These are phyloP conservation scores for Daldinia sp. DNA, from an alignment of 2,329 filamentous ascomycete genomes.

Conservation along the genomic window DNA sequence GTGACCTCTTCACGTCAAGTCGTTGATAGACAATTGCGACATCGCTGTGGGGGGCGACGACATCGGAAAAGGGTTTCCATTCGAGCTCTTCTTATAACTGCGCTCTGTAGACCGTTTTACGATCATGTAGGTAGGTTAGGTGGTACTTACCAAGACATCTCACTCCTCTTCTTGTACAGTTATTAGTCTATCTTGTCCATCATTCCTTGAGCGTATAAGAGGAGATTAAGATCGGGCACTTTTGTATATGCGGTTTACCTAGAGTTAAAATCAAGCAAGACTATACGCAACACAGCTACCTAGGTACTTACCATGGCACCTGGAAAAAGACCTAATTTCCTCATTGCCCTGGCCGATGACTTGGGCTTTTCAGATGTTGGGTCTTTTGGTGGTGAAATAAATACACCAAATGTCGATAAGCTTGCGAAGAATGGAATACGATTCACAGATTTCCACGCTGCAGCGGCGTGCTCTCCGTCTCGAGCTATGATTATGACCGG, in stretches of 20 bases:
- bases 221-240: neutral
- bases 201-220: neutral
- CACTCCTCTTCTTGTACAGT: neutral
- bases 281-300: neutral
- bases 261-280: neutral
- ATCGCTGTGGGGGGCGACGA: slow-evolving; percentile 37
- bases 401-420: slow-evolving; percentile 66
- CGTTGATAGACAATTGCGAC: slow-evolving; percentile 28
- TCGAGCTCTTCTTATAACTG: neutral
- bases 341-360: slow-evolving; percentile 66
- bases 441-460: slow-evolving; percentile 71
- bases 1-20: slow-evolving; percentile 1
- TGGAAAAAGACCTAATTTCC: slow-evolving; percentile 62
- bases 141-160: neutral
- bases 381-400: slow-evolving; percentile 68
- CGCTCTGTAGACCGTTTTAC: neutral
- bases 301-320: slow-evolving; percentile 41
- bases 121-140: neutral
- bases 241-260: neutral
- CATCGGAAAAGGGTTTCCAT: slow-evolving; percentile 12
- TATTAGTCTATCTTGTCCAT: no score
- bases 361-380: slow-evolving; percentile 68
- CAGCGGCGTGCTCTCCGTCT: slow-evolving; percentile 70
- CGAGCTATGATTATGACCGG: slow-evolving; percentile 73
- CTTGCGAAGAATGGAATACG: slow-evolving; percentile 60